A percentile compares a stretch with the other conserved stretches of the same genome.
Evolutionary conservation across 768 basidiomycete genomes (phyloP).

Genomic region (Galerina marginata): DNA sequence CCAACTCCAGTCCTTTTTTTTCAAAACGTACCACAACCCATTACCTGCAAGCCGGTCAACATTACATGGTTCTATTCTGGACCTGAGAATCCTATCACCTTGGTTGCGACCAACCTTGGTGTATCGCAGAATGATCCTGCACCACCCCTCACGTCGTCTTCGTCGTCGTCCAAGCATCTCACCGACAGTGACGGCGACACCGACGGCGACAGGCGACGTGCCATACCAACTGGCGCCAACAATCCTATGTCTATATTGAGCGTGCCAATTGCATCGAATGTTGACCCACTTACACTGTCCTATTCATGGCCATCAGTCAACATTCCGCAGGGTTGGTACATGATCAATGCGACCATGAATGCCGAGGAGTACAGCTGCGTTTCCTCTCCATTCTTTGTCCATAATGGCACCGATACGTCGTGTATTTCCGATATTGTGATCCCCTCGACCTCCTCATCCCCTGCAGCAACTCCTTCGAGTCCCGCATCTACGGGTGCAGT

Average conservation of each 20-base stretch:
- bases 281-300: constrained; percentile 29
- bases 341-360: constrained; percentile 34
- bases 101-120: constrained; percentile 47
- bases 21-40: constrained; percentile 19
- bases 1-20: constrained; percentile 26
- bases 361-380: constrained; percentile 15
- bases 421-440: constrained; percentile 29
- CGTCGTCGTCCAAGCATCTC: constrained; percentile 6
- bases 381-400: constrained; percentile 38
- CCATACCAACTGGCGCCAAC: constrained; percentile 22
- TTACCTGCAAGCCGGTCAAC: constrained; percentile 32
- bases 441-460: constrained; percentile 20
- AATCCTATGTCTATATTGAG: constrained; percentile 19
- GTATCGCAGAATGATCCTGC: constrained; percentile 31
- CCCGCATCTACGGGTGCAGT: constrained; percentile 21
- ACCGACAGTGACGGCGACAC: background rate
- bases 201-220: constrained; percentile 6
- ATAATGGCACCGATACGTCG: constrained; percentile 35
- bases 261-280: constrained; percentile 28
- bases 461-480: constrained; percentile 20
- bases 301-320: constrained; percentile 54
- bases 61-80: constrained; percentile 48
- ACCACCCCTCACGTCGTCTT: constrained; percentile 15
- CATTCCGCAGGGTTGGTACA: constrained; percentile 56
- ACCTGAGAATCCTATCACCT: constrained; percentile 27